Conservation (phyloP, 164 flowering plant species). For the Chloranthus sessilifolius region DNA sequence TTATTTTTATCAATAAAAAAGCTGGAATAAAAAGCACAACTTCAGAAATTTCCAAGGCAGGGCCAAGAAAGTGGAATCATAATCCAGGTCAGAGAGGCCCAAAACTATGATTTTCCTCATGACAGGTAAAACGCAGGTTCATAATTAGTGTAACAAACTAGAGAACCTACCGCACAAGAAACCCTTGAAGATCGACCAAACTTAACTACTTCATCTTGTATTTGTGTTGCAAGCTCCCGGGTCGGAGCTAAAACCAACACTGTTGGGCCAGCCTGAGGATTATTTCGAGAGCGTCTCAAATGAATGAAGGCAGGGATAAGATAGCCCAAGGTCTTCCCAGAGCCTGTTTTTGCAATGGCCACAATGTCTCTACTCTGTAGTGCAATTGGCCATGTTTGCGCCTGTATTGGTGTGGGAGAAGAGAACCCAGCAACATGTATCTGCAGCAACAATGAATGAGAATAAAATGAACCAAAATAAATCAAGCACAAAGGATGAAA, state of each 20-base stretch:
- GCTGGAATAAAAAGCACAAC: no score
- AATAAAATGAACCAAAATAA: conserved; percentile 2
- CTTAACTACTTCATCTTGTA: conserved; percentile 81
- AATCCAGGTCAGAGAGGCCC: no score
- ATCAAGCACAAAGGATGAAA: not conserved
- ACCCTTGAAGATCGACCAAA: conserved; percentile 83
- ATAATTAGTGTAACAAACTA: no score
- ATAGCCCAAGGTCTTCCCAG: conserved; percentile 94
- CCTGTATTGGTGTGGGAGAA: conserved; percentile 93
- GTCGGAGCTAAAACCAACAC: conserved; percentile 90
- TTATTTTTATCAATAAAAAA: no score
- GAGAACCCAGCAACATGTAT: conserved; percentile 73
- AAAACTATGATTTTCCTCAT: no score
- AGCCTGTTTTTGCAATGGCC: conserved; percentile 93
- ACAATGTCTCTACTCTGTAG: conserved; percentile 72
- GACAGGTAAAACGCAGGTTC: no score
- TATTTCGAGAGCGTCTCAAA: conserved; percentile 55
- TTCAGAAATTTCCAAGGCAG: no score
- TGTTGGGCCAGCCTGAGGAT: conserved; percentile 74
- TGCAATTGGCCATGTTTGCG: conserved; percentile 97
- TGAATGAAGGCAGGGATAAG: conserved; percentile 78
- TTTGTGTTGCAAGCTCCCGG: conserved; percentile 91
- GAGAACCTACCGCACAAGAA: conserved; percentile 61
- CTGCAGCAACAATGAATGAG: conserved; percentile 44
- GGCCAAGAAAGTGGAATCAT: no score